phyloP scores from a whole-genome alignment of 345 rosid species.

The Acer yangbiense region DNA sequence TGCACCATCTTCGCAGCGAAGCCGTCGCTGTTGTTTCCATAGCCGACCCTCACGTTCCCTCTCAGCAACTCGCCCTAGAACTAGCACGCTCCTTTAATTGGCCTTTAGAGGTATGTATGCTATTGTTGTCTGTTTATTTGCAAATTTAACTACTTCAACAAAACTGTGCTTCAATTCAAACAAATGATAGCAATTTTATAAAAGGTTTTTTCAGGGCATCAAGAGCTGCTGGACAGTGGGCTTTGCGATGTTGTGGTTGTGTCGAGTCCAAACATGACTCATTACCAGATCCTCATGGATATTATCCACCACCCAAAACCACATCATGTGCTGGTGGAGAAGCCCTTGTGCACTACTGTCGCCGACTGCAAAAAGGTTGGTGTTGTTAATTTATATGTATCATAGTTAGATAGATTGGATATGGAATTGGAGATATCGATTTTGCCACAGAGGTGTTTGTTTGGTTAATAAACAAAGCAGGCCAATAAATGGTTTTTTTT shows the following conservation, averaged over 20 bases:
- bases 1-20: constrained; percentile 70
- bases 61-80: constrained; percentile 61
- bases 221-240: constrained; percentile 73
- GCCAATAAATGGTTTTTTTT: neutral
- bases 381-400: neutral
- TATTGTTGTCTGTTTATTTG: neutral
- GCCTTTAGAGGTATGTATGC: constrained; percentile 55
- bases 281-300: constrained; percentile 79
- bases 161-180: neutral
- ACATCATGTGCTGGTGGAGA: constrained; percentile 93
- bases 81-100: constrained; percentile 63
- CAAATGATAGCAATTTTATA: constrained; percentile 4
- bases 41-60: constrained; percentile 84
- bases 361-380: constrained; percentile 79
- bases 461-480: neutral
- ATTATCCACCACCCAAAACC: constrained; percentile 72
- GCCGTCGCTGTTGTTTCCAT: constrained; percentile 67
- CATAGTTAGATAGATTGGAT: neutral
- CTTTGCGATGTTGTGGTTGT: constrained; percentile 79
- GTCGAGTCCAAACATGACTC: constrained; percentile 96
- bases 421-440: neutral
- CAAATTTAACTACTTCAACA: neutral
- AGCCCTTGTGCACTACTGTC: constrained; percentile 89
- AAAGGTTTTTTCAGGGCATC: constrained; percentile 81
- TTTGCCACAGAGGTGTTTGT: neutral